Evolutionary conservation across 1,284 basidiomycete genomes (phyloP), one percentile per base, ranked within the genome.

Genomic region (Ustilago trichophora): DNA sequence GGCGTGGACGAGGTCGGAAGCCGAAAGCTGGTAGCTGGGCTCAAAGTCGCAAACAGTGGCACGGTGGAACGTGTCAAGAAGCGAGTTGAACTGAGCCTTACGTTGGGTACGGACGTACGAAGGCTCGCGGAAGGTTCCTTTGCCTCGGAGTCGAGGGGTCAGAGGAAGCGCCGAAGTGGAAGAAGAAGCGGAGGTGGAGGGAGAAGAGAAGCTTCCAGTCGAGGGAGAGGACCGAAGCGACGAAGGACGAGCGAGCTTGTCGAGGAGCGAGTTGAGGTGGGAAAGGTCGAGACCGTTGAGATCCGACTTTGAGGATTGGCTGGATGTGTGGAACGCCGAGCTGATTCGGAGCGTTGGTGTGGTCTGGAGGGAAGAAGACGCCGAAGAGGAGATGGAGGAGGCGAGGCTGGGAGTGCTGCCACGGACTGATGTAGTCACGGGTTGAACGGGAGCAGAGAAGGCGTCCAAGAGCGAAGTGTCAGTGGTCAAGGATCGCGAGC

Each of bases 41-140:
- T 68, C 64, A 46, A 68, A 56, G 47, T 62, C 58, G 44, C 71
- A 73, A 41, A 73, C 26, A 21, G 71, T 73, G 27, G 71, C 71
- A 24, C 56, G 62, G 33, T 70, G 71, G 38, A 73, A 73, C 33
- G 67, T 66, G 42, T 69, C 66, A 31, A 73, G 67, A 9, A 73
- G 58, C 4, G 53, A 25, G 48, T 73, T 62, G 57, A 73, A 70
- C 19, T 56, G 60, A 15, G 51, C 44, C 43, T 67, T 70, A 49
- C 71, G 66, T 43, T 70, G 33, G 29, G 37, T 29, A 27, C 70
- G 56, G 18, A 55, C 37, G 47, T 54, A 49, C 27, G 41, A 48
- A 40, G 58, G 58, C 35, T 71, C 68, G 4, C 63, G 42, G 15
- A 58, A 51, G 19, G 55, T 15, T 21, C 50, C 55, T 31, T 59